Evolutionary conservation across 805 yeast genomes (phyloP).

Genomic region (Saccharomyces cerevisiae): DNA sequence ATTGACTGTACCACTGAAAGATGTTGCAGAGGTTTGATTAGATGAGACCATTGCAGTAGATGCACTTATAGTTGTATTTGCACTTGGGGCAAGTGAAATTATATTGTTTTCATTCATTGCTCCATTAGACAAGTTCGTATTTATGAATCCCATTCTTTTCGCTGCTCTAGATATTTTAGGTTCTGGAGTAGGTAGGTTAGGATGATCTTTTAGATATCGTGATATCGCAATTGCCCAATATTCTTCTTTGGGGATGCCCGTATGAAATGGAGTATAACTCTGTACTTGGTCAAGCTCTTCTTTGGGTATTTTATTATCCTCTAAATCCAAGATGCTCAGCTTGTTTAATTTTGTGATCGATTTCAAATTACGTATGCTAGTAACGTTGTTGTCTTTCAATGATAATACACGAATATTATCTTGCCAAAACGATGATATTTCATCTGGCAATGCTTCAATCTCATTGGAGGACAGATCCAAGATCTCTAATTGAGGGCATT

Average conservation of each 20-base stretch:
- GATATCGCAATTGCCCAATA: slow-evolving; percentile 28
- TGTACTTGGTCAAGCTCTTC: slow-evolving; percentile 40
- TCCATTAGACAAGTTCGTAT: slow-evolving; percentile 11
- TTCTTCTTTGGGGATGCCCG: slow-evolving; percentile 35
- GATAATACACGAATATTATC: slow-evolving; percentile 49
- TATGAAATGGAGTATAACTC: slow-evolving; percentile 29
- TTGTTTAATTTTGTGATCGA: slow-evolving; percentile 44
- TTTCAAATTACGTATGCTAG: slow-evolving; percentile 38
- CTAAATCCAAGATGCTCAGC: slow-evolving; percentile 51
- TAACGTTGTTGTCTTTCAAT: slow-evolving; percentile 49
- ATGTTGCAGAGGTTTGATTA: neutral
- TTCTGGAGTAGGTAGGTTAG: slow-evolving; percentile 7
- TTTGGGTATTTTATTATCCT: slow-evolving; percentile 48
- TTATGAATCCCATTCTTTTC: slow-evolving; percentile 66
- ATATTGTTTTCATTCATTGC: slow-evolving; percentile 4
- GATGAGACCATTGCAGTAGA: slow-evolving; percentile 2
- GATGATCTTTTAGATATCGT: slow-evolving; percentile 20
- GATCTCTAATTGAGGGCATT: slow-evolving; percentile 44
- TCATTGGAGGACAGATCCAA: slow-evolving; percentile 56
- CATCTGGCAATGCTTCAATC: slow-evolving; percentile 41
- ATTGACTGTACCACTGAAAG: neutral
- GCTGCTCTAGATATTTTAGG: slow-evolving; percentile 47
- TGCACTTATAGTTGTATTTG: neutral
- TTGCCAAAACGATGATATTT: slow-evolving; percentile 33
- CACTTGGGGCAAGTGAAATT: slow-evolving; percentile 5